Conservation (phyloP, 2,329 filamentous ascomycete genomes). For the Trichophaea hybrida region DNA sequence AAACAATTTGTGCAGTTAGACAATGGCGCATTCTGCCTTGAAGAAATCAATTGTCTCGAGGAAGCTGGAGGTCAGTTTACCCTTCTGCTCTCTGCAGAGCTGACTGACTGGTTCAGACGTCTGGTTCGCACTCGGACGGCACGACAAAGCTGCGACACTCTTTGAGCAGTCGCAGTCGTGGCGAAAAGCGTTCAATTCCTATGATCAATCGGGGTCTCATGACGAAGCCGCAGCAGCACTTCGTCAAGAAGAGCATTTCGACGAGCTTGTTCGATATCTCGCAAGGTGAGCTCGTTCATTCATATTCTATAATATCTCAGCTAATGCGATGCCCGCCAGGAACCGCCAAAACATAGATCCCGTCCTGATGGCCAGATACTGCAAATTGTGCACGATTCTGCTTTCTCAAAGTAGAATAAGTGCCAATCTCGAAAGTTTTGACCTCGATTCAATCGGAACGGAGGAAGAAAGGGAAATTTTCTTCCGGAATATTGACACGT, state of each 20-base stretch:
- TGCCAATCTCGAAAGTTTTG: slow-evolving; percentile 4
- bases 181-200: slow-evolving; percentile 3
- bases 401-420: slow-evolving; percentile 13
- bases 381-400: slow-evolving; percentile 13
- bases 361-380: background rate
- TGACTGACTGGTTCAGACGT: background rate
- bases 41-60: slow-evolving; percentile 10
- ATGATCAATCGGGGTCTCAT: background rate
- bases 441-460: slow-evolving; percentile 3
- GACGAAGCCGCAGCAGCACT: slow-evolving; percentile 8
- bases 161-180: background rate
- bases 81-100: background rate
- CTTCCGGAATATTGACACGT: too few relatives aligned
- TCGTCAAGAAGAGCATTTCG: background rate
- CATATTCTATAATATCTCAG: background rate
- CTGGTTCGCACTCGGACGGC: background rate
- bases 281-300: background rate
- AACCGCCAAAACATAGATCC: background rate
- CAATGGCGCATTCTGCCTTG: slow-evolving; percentile 16
- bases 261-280: slow-evolving; percentile 8
- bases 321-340: background rate
- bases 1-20: background rate
- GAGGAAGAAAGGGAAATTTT: slow-evolving; percentile 17
- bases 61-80: slow-evolving; percentile 7
- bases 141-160: slow-evolving; percentile 8